These are phyloP conservation scores for Moniliella sp. DNA, from an alignment of 1,284 basidiomycete species.

Conservation along the genomic window DNA sequence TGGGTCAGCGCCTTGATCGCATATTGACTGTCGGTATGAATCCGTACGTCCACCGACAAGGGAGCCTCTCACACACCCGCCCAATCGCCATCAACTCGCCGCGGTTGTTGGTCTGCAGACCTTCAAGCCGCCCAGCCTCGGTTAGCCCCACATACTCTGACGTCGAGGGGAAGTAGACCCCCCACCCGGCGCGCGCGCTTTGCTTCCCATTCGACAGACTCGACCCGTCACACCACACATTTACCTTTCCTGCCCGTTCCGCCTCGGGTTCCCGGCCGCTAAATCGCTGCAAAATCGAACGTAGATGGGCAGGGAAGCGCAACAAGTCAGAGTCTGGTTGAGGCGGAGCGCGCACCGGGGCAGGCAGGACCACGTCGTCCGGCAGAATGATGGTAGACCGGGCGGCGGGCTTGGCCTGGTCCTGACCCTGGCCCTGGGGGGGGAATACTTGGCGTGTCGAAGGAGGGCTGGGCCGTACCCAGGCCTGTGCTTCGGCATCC, in stretches of 20 bases:
- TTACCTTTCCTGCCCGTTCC: conserved; percentile 13
- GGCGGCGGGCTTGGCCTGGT: neutral
- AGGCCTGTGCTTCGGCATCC: no score
- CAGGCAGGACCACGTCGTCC: neutral
- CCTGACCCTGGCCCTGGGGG: no score
- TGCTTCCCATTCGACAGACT: conserved; percentile 51
- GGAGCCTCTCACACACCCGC: neutral
- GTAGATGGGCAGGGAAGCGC: neutral
- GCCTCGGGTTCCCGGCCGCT: neutral
- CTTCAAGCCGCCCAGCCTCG: conserved; percentile 54
- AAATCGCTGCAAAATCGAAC: neutral
- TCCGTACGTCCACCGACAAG: conserved; percentile 36
- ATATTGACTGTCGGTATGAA: conserved; percentile 57
- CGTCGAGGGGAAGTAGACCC: conserved; percentile 15
- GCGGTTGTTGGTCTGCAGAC: conserved; percentile 62
- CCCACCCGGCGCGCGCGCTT: conserved; percentile 19
- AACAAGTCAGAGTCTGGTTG: neutral
- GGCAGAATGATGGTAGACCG: neutral
- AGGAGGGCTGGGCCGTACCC: no score
- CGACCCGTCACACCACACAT: conserved; percentile 60
- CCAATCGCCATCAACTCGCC: conserved; percentile 52
- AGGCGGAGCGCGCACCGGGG: conserved; percentile 1
- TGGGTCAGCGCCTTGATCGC: conserved; percentile 48
- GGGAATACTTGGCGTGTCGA: no score
- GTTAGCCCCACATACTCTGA: conserved; percentile 39